phyloP scores from a whole-genome alignment of 345 rosid species.

The Brassica juncea region DNA sequence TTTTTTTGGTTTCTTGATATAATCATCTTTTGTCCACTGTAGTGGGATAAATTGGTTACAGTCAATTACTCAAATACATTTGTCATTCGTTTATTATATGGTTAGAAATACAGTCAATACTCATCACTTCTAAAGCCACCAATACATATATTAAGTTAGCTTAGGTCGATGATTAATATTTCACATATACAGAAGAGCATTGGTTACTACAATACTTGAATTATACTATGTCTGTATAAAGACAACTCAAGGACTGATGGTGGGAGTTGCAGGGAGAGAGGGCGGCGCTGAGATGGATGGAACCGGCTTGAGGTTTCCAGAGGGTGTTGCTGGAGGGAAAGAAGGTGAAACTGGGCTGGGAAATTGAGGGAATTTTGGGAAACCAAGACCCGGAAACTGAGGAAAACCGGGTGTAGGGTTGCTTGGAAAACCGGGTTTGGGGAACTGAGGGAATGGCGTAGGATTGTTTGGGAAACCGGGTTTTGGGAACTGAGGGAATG shows the following conservation, averaged over 20 bases:
- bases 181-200: background rate
- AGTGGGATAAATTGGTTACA: background rate
- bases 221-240: background rate
- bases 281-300: background rate
- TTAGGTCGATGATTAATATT: background rate
- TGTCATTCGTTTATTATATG: background rate
- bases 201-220: conserved; percentile 5
- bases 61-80: background rate
- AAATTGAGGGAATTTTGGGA: background rate
- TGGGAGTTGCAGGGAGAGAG: background rate
- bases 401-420: conserved; percentile 7
- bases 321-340: background rate
- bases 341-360: background rate
- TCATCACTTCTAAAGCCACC: conserved; percentile 2
- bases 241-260: conserved; percentile 3
- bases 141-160: background rate
- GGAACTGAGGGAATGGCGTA: background rate
- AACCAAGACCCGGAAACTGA: background rate
- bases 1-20: background rate
- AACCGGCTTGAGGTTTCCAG: background rate
- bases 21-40: background rate
- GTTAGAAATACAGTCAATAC: background rate
- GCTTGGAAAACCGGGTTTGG: background rate
- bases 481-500: background rate
- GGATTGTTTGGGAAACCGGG: background rate